Evolutionary conservation across 208 protist genomes (phyloP).

Genomic region (Eutreptiella sp.): DNA sequence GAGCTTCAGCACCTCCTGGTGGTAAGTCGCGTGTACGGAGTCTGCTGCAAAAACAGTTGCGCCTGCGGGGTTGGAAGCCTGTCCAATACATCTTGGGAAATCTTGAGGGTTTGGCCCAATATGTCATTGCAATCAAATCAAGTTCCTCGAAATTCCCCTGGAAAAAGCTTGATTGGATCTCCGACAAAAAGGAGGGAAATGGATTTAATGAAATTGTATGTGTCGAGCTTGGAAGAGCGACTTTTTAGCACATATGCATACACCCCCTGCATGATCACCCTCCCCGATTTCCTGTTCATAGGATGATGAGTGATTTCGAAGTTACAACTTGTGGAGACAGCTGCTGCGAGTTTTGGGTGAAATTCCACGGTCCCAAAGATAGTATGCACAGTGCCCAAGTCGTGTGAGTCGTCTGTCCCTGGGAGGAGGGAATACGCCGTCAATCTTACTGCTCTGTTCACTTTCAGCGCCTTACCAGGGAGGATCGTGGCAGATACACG

Average conservation of each 20-base stretch:
- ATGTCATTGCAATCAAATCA: no score
- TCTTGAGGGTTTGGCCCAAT: no score
- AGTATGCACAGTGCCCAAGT: slow-evolving; percentile 41
- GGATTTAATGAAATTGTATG: slow-evolving; percentile 88
- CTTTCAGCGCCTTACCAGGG: slow-evolving; percentile 83
- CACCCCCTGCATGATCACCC: background rate
- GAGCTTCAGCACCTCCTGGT: no score
- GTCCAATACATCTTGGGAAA: no score
- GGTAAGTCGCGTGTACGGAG: no score
- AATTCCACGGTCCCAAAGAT: slow-evolving; percentile 90
- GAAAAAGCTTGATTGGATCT: slow-evolving; percentile 35
- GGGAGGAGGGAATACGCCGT: background rate
- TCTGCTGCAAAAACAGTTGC: no score
- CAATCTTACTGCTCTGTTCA: background rate
- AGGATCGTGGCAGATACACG: slow-evolving; percentile 91
- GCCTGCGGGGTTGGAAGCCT: no score
- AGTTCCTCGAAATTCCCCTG: no score
- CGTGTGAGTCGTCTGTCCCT: background rate
- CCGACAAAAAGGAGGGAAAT: slow-evolving; percentile 70
- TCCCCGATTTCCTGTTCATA: slow-evolving; percentile 12
- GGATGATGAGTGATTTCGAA: slow-evolving; percentile 89
- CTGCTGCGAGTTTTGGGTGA: slow-evolving; percentile 89
- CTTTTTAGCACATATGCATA: slow-evolving; percentile 5
- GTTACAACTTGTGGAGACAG: slow-evolving; percentile 83
- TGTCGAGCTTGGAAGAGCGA: background rate